Base-by-base conservation (phyloP, 495 filamentous ascomycete species). In the Aspergillus coremiiformis region DNA sequence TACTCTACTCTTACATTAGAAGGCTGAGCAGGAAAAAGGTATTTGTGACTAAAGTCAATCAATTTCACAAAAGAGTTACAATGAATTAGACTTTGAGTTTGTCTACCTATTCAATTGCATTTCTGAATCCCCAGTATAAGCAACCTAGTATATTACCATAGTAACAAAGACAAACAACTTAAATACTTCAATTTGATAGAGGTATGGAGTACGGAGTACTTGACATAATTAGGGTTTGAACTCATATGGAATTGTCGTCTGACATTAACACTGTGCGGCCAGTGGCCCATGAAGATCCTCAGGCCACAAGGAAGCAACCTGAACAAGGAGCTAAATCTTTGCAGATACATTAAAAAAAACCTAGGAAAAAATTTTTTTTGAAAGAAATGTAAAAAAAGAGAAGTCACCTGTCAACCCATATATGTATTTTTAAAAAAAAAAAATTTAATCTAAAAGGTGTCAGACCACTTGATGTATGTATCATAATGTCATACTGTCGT, bases 401-500 rank as follows among this genome's bases (percentile, higher is more conserved):
- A 37, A 37, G 8, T 9, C 27, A 9, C 27, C 27, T 9, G 8
- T 30, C 27, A 30, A 30, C 27, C n/a, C n/a, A n/a, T 30, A 23
- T 44, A 19, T 21, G 6, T 44, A 41, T 24, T 19, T n/a, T 43
- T 2, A 22, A 12, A n/a, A n/a, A n/a, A n/a, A n/a, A n/a, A n/a
- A n/a, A n/a, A n/a, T n/a, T n/a, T n/a, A n/a, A n/a, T n/a, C n/a
- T n/a, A n/a, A n/a, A n/a, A n/a, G n/a, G n/a, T n/a, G 15, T 29
- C 51, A 44, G 37, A 29, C 35, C 47, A 39, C 53, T 19, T 41
- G n/a, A n/a, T n/a, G n/a, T n/a, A n/a, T n/a, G 24, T 47, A 39
- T 57, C 48, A 51, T 54, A 54, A 60, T 54, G 58, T 60, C 58
- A 60, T 60, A 27, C 54, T 56, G 51, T 44, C 52, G 51, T 54